Evolutionary conservation across 2,329 filamentous ascomycete genomes (phyloP), one percentile per base, ranked within the genome.

Genomic region (Clonostachys byssicola): DNA sequence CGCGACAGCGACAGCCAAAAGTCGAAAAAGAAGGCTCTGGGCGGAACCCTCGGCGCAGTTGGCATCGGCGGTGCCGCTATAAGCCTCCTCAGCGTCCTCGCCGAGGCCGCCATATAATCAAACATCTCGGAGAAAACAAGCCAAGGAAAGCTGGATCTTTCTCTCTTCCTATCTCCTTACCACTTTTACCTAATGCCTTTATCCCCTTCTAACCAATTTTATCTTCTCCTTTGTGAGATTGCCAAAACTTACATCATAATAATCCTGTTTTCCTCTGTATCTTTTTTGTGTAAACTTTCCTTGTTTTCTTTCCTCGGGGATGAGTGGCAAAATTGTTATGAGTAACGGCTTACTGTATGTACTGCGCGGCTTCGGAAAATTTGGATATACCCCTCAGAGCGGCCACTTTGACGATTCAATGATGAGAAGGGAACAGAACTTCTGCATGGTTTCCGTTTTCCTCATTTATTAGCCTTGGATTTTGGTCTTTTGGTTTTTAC

Each of bases 31-130:
- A 74, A 70, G 55, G 66, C 65, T 12, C 74, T 74, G 62, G 74
- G 75, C 43, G 78, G 81, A 52, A 75, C 78, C 14, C 66, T 83
- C 5, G 72, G 74, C 3, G 78, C 77, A 1, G 81, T 79, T 6
- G 76, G 81, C 2, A 77, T 85, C 33, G 81, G 81, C 5, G 78
- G 81, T 10, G 80, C 80, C 1, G 80, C 81, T 1, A 79, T 75
- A 4, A 81, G 78, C 46, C 60, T 85, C 50, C 56, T 84, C 42
- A 75, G 74, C 46, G 78, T 83, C 2, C 61, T 85, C 34, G 73
- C 76, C 5, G 79, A 85, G 57, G 80, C 80, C 23, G 79, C 78
- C 5, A 60, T 59, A 30, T 39, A 39, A 18, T 12, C 36, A 14
- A 17, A n/a, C 36, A 12, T 3, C 36, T 12, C 8, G 10, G 23